Conservation (phyloP, 2,329 filamentous ascomycete genomes). For the Cladobotryum protrusum region DNA sequence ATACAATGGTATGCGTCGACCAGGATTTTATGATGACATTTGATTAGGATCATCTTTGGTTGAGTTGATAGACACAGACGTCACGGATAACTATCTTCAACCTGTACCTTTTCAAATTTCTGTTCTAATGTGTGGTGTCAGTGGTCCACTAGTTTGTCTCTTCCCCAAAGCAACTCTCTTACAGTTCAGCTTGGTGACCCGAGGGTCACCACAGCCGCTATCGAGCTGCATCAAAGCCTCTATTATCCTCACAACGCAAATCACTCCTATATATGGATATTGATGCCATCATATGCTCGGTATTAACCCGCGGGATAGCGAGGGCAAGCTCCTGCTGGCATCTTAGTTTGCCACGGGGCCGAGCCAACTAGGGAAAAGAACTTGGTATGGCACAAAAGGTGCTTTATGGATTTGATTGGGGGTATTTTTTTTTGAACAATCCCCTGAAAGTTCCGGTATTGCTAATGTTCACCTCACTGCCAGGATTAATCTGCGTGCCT, state of each 20-base stretch:
- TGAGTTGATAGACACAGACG: too few relatives aligned
- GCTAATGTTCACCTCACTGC: too few relatives aligned
- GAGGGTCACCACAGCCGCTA: background rate
- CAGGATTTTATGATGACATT: background rate
- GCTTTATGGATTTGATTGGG: too few relatives aligned
- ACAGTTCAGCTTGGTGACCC: background rate
- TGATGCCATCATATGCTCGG: too few relatives aligned
- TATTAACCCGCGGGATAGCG: too few relatives aligned
- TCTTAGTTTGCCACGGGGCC: background rate
- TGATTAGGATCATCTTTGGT: background rate
- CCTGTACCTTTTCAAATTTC: too few relatives aligned
- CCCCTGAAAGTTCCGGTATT: too few relatives aligned
- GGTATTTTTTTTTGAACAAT: too few relatives aligned
- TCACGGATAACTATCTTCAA: too few relatives aligned
- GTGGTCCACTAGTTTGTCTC: background rate
- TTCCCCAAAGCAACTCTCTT: background rate
- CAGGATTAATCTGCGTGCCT: too few relatives aligned
- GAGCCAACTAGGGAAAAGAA: background rate
- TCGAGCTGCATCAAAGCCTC: background rate
- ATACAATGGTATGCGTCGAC: background rate
- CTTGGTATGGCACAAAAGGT: background rate
- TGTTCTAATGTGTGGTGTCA: background rate
- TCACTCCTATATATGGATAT: too few relatives aligned
- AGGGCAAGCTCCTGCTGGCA: background rate
- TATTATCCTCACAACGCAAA: background rate